Conservation (phyloP, 805 yeast genomes). For the Blastobotrys parvus region DNA sequence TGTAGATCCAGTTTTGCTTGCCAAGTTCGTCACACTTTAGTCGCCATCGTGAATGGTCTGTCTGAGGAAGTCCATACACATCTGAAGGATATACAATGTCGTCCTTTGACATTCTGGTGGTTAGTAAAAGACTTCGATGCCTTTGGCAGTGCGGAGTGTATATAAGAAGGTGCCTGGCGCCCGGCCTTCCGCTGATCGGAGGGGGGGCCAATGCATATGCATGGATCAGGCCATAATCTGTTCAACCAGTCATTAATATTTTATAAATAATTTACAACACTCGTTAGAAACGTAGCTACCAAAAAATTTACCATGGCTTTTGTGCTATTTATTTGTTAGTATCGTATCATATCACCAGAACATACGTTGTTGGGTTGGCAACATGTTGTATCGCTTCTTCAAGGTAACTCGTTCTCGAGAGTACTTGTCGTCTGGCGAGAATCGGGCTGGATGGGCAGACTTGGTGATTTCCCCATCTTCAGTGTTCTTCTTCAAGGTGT, state of each 20-base stretch:
- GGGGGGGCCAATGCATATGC: too few relatives aligned
- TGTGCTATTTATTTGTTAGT: too few relatives aligned
- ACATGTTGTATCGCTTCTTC: slow-evolving; percentile 84
- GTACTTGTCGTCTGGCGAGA: slow-evolving; percentile 98
- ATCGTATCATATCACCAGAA: slow-evolving; percentile 1
- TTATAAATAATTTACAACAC: too few relatives aligned
- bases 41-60: slow-evolving; percentile 73
- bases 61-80: slow-evolving; percentile 50
- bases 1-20: slow-evolving; percentile 70
- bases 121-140: too few relatives aligned
- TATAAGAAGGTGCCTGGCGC: too few relatives aligned
- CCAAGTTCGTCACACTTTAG: slow-evolving; percentile 64
- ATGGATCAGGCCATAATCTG: too few relatives aligned
- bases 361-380: slow-evolving; percentile 67
- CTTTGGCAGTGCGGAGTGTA: too few relatives aligned
- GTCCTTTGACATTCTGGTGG: too few relatives aligned
- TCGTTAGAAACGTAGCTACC: too few relatives aligned
- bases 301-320: too few relatives aligned
- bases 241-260: too few relatives aligned
- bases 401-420: slow-evolving; percentile 98
- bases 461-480: slow-evolving; percentile 90
- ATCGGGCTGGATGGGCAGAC: slow-evolving; percentile 99
- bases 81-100: slow-evolving; percentile 43
- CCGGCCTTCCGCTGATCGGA: too few relatives aligned
- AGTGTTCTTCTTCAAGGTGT: slow-evolving; percentile 79